A percentile compares a stretch with the other conserved stretches of the same genome.
phyloP scores from a whole-genome alignment of 257 asterid species.

The Solanum arcanum region DNA sequence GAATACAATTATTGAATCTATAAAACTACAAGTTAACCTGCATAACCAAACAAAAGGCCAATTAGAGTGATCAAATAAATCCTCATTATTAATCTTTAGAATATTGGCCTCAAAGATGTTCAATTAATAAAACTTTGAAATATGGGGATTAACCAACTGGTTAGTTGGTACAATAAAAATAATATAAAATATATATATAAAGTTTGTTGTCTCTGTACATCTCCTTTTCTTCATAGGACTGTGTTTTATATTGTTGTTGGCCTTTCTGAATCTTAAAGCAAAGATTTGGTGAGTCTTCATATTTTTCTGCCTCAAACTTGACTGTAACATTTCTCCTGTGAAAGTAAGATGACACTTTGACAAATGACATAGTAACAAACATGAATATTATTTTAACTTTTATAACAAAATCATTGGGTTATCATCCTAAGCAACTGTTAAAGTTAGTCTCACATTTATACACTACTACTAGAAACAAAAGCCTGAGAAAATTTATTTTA shows the following conservation, averaged over 20 bases:
- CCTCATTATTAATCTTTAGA: conserved; percentile 15
- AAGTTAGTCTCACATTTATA: not conserved
- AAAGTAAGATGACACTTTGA: not conserved
- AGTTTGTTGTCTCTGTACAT: conserved; percentile 4
- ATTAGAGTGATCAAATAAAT: conserved; percentile 1
- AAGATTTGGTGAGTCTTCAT: conserved; percentile 11
- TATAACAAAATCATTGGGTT: not conserved
- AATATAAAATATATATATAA: not conserved
- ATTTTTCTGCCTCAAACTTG: not conserved
- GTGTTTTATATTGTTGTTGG: not conserved
- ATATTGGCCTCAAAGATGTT: not conserved
- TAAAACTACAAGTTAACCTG: conserved; percentile 18
- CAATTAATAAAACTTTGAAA: not conserved
- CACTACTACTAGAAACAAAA: not conserved
- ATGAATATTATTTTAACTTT: not conserved
- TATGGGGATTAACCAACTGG: conserved; percentile 31
- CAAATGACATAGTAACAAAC: not conserved
- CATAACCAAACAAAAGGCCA: conserved; percentile 19
- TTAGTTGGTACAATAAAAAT: conserved; percentile 19
- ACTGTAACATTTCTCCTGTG: conserved; percentile 1
- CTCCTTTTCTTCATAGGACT: not conserved
- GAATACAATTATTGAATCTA: not conserved
- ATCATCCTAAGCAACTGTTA: not conserved
- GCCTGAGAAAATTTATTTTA: not conserved
- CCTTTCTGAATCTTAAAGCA: conserved; percentile 42